These are phyloP conservation scores for Myrica gale DNA, from an alignment of 306 rosid genomes.

Conservation along the genomic window DNA sequence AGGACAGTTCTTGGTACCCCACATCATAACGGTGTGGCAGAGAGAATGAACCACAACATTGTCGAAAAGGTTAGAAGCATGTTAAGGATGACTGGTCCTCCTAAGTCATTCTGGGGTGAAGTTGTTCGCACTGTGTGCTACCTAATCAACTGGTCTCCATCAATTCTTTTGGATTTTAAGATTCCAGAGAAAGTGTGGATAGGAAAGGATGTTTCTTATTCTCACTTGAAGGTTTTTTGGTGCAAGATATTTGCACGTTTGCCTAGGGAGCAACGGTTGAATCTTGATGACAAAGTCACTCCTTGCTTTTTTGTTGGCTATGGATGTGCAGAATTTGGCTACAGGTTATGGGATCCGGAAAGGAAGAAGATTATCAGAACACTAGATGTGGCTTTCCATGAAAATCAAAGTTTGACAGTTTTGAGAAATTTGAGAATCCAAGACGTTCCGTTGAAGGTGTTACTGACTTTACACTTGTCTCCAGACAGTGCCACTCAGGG, in stretches of 20 bases:
- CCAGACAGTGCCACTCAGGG: too few relatives aligned
- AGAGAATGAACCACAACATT: background rate
- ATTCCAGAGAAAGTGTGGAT: background rate
- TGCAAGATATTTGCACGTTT: background rate
- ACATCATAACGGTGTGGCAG: background rate
- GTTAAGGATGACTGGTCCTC: background rate
- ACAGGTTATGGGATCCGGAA: background rate
- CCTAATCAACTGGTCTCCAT: background rate
- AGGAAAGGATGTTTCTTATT: background rate
- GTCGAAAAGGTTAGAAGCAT: background rate
- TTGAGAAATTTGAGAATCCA: too few relatives aligned
- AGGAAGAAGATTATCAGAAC: constrained; percentile 1
- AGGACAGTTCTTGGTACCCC: background rate
- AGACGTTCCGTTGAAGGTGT: too few relatives aligned
- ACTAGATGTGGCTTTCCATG: background rate
- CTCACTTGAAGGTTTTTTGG: background rate
- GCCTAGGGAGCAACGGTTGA: background rate
- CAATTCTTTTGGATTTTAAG: background rate
- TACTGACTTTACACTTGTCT: too few relatives aligned
- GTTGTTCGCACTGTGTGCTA: background rate
- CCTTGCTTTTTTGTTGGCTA: constrained; percentile 5
- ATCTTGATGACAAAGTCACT: background rate
- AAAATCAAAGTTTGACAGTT: background rate
- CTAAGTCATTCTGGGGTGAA: background rate
- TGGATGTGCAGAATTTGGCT: background rate